A percentile compares a stretch with the other conserved stretches of the same genome.
These are phyloP conservation scores for Yamadazyma olivae DNA, from an alignment of 805 yeast species.

Conservation along the genomic window DNA sequence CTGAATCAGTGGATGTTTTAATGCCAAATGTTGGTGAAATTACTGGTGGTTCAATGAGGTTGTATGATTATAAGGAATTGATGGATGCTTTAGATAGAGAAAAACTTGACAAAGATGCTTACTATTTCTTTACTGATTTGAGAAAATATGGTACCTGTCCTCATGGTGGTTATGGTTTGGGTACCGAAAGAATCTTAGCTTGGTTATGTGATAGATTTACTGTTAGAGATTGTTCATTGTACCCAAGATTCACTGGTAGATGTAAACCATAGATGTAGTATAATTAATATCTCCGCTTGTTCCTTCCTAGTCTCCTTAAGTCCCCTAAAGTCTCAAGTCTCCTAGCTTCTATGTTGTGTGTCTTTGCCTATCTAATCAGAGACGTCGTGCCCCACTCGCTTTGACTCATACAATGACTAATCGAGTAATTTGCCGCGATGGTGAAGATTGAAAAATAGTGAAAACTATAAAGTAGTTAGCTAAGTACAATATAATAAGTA, in stretches of 20 bases:
- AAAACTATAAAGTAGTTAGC: background rate
- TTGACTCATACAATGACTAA: constrained; percentile 7
- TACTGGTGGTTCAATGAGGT: constrained; percentile 99
- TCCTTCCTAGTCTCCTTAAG: background rate
- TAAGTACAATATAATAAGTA: too few relatives aligned
- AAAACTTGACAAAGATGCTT: constrained; percentile 73
- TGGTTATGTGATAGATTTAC: constrained; percentile 98
- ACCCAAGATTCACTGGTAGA: constrained; percentile 97
- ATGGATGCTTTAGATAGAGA: constrained; percentile 92
- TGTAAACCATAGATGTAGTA: constrained; percentile 71
- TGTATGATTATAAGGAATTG: constrained; percentile 74
- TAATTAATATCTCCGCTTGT: too few relatives aligned
- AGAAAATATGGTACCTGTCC: constrained; percentile 97
- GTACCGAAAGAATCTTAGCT: constrained; percentile 96
- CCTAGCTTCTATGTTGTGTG: background rate
- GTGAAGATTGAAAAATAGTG: too few relatives aligned
- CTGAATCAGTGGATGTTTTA: constrained; percentile 96
- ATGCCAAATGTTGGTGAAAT: constrained; percentile 99
- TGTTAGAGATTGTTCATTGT: constrained; percentile 95
- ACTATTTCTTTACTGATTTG: constrained; percentile 96
- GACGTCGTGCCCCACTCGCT: constrained; percentile 15
- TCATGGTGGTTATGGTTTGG: constrained; percentile 99
- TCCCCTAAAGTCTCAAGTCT: too few relatives aligned
- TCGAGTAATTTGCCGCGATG: constrained; percentile 12
- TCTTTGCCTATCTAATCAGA: background rate